Evolutionary conservation across 352 stramenopile species (phyloP), one percentile per base, ranked within the genome.

Genomic region (Halophytophthora batemanensis): DNA sequence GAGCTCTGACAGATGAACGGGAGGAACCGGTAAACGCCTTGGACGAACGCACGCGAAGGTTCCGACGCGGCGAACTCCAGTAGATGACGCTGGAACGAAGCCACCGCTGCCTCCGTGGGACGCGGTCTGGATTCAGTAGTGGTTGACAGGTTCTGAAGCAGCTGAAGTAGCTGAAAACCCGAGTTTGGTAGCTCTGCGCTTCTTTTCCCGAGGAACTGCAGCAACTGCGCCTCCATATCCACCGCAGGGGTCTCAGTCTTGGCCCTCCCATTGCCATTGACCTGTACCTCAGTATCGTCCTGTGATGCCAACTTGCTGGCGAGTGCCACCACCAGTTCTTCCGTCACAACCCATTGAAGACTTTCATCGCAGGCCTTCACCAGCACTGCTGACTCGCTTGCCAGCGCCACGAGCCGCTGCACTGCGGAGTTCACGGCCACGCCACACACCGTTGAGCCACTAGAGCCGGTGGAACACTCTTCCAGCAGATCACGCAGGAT

Each of bases 281-380:
- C 8, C 23, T 28, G n/a, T 23, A 25, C 44, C 11, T 60, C 23
- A 2, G 13, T 2, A 4, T n/a, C 6, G 13, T 28, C 38, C 8
- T 22, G 22, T 0, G 36, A 38, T 11, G 34, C 28, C 15, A 76
- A 45, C 25, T 80, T 73, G 1, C 23, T 31, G 4, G 49, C 51
- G 17, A 90, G 44, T 12, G 44, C 43, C 2, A 25, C 33, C 13
- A 86, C 62, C 18, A 85, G 29, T 13, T 87, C 68, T 6, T 69
- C 49, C 14, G 79, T 86, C 13, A 90, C 42, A 8, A 90, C 62
- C 59, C 71, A 87, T 52, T 90, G 74, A 8, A 90, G 64, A 22
- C 61, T 86, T 21, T 83, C 72, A 40, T 86, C 78, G 35, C 77
- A 74, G 0, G 66, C 56, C 7, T 46, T 47, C 6, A 87, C 54